Conservation (phyloP, 2,329 filamentous ascomycete genomes). For the Aspergillus felis region DNA sequence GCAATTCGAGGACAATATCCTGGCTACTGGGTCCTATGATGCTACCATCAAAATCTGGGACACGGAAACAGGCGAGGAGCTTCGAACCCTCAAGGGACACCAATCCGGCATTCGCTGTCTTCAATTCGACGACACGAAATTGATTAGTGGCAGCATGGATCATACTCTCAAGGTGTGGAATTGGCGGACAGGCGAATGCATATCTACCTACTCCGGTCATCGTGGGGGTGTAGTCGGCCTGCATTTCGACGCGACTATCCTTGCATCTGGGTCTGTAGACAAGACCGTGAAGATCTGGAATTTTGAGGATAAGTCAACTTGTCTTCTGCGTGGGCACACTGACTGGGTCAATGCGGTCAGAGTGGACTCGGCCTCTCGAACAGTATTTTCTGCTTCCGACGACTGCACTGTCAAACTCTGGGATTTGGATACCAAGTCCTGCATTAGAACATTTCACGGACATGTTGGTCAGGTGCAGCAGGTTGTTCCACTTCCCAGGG, state of each 20-base stretch:
- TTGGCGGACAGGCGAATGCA: constrained; percentile 83
- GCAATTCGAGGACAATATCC: constrained; percentile 80
- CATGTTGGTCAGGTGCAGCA: constrained; percentile 96
- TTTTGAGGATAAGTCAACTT: constrained; percentile 77
- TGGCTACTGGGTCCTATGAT: constrained; percentile 94
- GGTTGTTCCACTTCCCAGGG: constrained; percentile 74
- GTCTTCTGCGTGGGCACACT: constrained; percentile 73
- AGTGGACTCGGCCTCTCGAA: constrained; percentile 75
- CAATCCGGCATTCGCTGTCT: constrained; percentile 78
- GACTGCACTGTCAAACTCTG: constrained; percentile 88
- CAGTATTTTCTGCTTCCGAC: constrained; percentile 88
- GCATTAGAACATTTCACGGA: constrained; percentile 73
- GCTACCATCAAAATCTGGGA: constrained; percentile 96
- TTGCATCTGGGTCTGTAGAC: constrained; percentile 88
- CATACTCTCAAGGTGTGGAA: constrained; percentile 92
- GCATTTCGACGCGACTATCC: constrained; percentile 77
- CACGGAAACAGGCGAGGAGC: constrained; percentile 77
- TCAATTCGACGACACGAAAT: constrained; percentile 86
- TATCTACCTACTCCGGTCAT: constrained; percentile 77
- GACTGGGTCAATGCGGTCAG: constrained; percentile 98
- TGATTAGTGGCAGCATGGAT: constrained; percentile 88
- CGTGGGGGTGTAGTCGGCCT: constrained; percentile 78
- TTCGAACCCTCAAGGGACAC: constrained; percentile 82
- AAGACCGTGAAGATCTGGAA: constrained; percentile 90
- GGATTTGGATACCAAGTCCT: constrained; percentile 81